Evolutionary conservation across 352 stramenopile genomes (phyloP).

Genomic region (Phytopythium boreale): DNA sequence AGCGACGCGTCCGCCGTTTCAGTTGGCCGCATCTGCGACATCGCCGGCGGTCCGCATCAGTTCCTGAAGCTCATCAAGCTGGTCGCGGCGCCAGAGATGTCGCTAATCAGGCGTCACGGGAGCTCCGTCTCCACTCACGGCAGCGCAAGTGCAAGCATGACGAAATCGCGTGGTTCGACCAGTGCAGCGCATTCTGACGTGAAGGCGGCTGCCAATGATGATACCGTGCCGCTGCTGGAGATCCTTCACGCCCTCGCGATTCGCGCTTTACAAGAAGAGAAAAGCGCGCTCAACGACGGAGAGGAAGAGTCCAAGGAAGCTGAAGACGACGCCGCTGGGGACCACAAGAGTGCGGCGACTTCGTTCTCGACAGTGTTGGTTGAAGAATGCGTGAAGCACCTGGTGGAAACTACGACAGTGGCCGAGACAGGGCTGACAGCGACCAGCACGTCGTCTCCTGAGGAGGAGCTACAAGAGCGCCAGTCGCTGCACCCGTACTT

Average conservation of each 20-base stretch:
- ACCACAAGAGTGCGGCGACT: constrained; percentile 6
- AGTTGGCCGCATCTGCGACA: constrained; percentile 28
- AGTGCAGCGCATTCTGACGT: not conserved
- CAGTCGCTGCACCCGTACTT: constrained; percentile 88
- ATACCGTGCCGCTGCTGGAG: constrained; percentile 3
- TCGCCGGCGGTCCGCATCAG: constrained; percentile 62
- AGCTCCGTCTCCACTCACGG: not conserved
- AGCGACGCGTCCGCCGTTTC: not conserved
- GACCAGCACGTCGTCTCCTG: constrained; percentile 1
- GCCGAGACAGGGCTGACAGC: constrained; percentile 18
- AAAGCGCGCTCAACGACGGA: no score
- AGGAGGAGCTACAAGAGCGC: constrained; percentile 66
- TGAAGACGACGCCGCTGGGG: constrained; percentile 19
- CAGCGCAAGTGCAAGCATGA: no score
- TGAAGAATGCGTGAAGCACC: constrained; percentile 83
- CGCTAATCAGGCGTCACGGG: constrained; percentile 20
- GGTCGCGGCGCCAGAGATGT: constrained; percentile 76
- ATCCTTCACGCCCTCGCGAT: constrained; percentile 3
- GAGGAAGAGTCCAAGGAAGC: constrained; percentile 2
- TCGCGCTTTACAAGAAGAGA: constrained; percentile 5
- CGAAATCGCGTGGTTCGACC: not conserved
- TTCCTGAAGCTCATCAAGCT: constrained; percentile 85
- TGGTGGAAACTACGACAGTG: constrained; percentile 76
- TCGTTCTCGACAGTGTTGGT: constrained; percentile 73
- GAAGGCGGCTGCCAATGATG: not conserved